A percentile compares a stretch with the other conserved stretches of the same genome.
Evolutionary conservation across 345 rosid genomes (phyloP).

Genomic region (Schrenkiella parvula): DNA sequence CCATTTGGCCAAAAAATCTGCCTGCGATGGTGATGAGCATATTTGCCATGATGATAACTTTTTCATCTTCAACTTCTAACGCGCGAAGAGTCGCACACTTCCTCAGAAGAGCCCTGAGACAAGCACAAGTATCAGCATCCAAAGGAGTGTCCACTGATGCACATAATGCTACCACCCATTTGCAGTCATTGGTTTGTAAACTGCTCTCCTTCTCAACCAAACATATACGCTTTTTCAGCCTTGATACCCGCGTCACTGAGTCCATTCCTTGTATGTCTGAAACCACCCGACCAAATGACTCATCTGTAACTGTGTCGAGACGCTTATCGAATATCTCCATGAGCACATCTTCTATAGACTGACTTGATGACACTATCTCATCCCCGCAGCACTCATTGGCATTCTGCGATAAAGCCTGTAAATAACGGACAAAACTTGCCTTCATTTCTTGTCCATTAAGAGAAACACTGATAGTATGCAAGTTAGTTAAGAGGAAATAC

Average conservation of each 20-base stretch:
- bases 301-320: slow-evolving; percentile 16
- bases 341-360: slow-evolving; percentile 23
- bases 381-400: slow-evolving; percentile 23
- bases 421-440: background rate
- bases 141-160: slow-evolving; percentile 75
- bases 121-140: slow-evolving; percentile 64
- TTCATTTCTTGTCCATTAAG: background rate
- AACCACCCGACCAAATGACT: slow-evolving; percentile 21
- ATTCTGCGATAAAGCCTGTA: slow-evolving; percentile 43
- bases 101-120: slow-evolving; percentile 59
- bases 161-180: slow-evolving; percentile 76
- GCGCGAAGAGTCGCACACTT: slow-evolving; percentile 77
- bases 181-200: slow-evolving; percentile 45
- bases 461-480: slow-evolving; percentile 4
- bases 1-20: slow-evolving; percentile 75
- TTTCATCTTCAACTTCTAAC: slow-evolving; percentile 59
- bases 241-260: slow-evolving; percentile 60
- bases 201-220: slow-evolving; percentile 38
- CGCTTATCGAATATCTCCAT: slow-evolving; percentile 29
- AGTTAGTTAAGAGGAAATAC: slow-evolving; percentile 30
- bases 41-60: slow-evolving; percentile 51
- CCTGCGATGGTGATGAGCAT: slow-evolving; percentile 75
- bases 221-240: slow-evolving; percentile 58
- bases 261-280: slow-evolving; percentile 60
- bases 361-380: slow-evolving; percentile 14